Base-by-base conservation (phyloP, 208 protist genomes). In the Trypanosoma cruzi region DNA sequence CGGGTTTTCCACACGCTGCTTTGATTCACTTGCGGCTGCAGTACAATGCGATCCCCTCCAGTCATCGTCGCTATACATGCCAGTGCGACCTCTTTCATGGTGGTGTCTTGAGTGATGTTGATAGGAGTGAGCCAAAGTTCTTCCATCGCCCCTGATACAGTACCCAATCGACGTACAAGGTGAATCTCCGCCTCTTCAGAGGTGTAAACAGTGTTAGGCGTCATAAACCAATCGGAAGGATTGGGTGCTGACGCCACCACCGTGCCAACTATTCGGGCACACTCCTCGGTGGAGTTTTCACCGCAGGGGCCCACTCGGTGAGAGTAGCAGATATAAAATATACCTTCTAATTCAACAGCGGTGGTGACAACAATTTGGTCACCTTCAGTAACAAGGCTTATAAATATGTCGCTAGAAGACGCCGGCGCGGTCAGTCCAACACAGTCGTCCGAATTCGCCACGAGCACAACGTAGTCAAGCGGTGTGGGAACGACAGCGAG, bases 251-350 rank as follows among this genome's bases (percentile, higher is more conserved):
- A 72, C 24, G 88, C 84, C 26, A 66, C 53, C n/a, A 96, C 73
- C 6, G 48, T 65, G 2, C 82, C 92, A 40, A 96, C 82, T 16
- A 93, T 77, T 2, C 92, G 80, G 22, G 91, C 88, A 76, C 89
- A 94, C 48, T 96, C 85, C 18, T 75, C 56, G 13, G 52, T 68
- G 13, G 50, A 63, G 26, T 29, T 63, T 11, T 68, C 52, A 22
- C 63, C 76, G 66, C 86, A 93, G 14, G 34, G n/a, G 16, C 55
- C 84, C 3, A 63, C 29, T 42, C 75, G 77, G 55, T 92, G 75
- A 11, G 86, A 85, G 80, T 93, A 94, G 70, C 91, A 96, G 29
- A 93, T 71, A 55, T 89, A 86, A 80, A 89, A 96, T 26, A 56
- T 81, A 5, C 87, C 88, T 18, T 80, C 75, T 20, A 31, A 36